Percentiles rank a stretch among this genome's conserved stretches.
These are phyloP conservation scores for Phytophthora colocasiae DNA, from an alignment of 352 stramenopile genomes.

Conservation along the genomic window DNA sequence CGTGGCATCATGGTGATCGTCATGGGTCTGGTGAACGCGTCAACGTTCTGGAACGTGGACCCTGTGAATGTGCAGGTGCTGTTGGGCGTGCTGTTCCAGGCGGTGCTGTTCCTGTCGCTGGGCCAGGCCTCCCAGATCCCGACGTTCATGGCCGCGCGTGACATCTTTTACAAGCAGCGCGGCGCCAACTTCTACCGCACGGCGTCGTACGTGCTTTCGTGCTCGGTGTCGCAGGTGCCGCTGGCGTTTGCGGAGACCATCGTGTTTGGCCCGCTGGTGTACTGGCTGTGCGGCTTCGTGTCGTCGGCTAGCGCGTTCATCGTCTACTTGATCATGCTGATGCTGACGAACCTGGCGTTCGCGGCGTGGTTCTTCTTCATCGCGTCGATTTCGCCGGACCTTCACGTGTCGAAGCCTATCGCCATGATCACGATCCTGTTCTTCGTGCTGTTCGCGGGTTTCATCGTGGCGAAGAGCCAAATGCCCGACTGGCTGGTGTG, in stretches of 20 bases:
- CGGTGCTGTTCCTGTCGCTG: slow-evolving; percentile 77
- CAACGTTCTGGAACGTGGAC: slow-evolving; percentile 57
- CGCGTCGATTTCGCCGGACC: slow-evolving; percentile 34
- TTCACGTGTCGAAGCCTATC: slow-evolving; percentile 47
- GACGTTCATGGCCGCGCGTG: slow-evolving; percentile 67
- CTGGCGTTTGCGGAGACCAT: slow-evolving; percentile 63
- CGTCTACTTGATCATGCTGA: slow-evolving; percentile 48
- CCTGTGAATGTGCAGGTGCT: slow-evolving; percentile 45
- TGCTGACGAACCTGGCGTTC: slow-evolving; percentile 55
- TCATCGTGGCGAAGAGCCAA: slow-evolving; percentile 52
- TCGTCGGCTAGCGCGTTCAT: slow-evolving; percentile 40
- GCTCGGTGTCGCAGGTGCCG: slow-evolving; percentile 68
- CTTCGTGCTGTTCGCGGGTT: slow-evolving; percentile 59
- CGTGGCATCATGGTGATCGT: slow-evolving; percentile 49
- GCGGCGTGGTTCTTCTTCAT: slow-evolving; percentile 61
- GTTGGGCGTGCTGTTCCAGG: slow-evolving; percentile 80
- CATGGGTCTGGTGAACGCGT: slow-evolving; percentile 47
- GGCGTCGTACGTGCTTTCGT: slow-evolving; percentile 64
- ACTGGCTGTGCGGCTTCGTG: slow-evolving; percentile 80
- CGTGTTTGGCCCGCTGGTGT: slow-evolving; percentile 83
- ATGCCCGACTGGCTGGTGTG: slow-evolving; percentile 55
- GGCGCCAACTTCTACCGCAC: slow-evolving; percentile 82
- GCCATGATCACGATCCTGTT: slow-evolving; percentile 45
- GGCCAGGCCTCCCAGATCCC: slow-evolving; percentile 77
- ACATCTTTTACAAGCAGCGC: slow-evolving; percentile 85